Conservation (phyloP, 2,329 filamentous ascomycete species). For the Hypoxylon sp. region DNA sequence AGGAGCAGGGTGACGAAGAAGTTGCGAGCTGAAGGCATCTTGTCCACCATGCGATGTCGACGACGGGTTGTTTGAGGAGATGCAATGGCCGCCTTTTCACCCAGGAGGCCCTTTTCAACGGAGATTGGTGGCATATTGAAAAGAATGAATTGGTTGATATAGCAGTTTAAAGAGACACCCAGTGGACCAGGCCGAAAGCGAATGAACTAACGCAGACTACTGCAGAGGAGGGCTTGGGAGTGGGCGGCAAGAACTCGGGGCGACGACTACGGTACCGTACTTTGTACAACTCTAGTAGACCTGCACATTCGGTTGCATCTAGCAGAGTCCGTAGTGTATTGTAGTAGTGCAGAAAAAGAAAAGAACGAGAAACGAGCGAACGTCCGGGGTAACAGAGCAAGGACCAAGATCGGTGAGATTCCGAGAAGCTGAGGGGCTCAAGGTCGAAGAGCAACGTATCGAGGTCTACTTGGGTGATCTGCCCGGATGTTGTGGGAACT, state of each 20-base stretch:
- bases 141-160: slow-evolving; percentile 25
- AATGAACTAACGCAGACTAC: slow-evolving; percentile 46
- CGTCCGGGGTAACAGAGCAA: slow-evolving; percentile 1
- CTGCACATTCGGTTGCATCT: slow-evolving; percentile 32
- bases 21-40: slow-evolving; percentile 58
- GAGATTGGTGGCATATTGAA: slow-evolving; percentile 37
- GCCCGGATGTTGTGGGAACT: slow-evolving; percentile 29
- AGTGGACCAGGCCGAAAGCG: slow-evolving; percentile 33
- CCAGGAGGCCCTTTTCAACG: slow-evolving; percentile 27
- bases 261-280: slow-evolving; percentile 28
- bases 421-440: slow-evolving; percentile 23
- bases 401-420: slow-evolving; percentile 20
- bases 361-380: slow-evolving; percentile 20
- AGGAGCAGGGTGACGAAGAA: slow-evolving; percentile 56
- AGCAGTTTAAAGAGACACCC: slow-evolving; percentile 30
- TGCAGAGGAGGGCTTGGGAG: slow-evolving; percentile 40
- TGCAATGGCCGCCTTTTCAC: slow-evolving; percentile 28
- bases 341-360: slow-evolving; percentile 24
- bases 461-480: slow-evolving; percentile 22
- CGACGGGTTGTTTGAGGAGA: slow-evolving; percentile 16
- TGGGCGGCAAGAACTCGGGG: slow-evolving; percentile 36
- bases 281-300: slow-evolving; percentile 26
- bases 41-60: slow-evolving; percentile 38
- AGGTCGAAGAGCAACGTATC: slow-evolving; percentile 24
- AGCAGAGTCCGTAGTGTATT: slow-evolving; percentile 21